Percentiles rank a stretch among this genome's conserved stretches.
These are phyloP conservation scores for Euphorbia schlechtendalii DNA, from an alignment of 441 rosid genomes.

Conservation along the genomic window DNA sequence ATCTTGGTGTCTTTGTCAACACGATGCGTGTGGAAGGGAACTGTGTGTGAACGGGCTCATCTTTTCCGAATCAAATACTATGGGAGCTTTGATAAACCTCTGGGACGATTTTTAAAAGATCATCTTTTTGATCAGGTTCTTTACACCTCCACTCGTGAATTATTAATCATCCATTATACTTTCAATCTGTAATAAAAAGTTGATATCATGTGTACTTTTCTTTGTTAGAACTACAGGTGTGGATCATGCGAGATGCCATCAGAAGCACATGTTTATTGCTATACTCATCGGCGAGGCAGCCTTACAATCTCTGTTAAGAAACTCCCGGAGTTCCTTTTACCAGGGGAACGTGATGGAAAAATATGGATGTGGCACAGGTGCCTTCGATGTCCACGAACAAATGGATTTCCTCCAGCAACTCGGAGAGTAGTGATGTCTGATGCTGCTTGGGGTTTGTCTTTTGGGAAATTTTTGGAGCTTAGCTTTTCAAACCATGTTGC, in stretches of 20 bases:
- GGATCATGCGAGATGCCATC: constrained; percentile 90
- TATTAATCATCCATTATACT: constrained; percentile 13
- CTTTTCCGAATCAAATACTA: constrained; percentile 95
- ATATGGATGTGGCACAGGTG: constrained; percentile 99
- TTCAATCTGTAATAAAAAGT: constrained; percentile 8
- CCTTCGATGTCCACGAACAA: constrained; percentile 69
- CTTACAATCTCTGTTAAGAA: constrained; percentile 96
- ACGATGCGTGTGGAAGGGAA: constrained; percentile 95
- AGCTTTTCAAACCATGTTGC: constrained; percentile 99
- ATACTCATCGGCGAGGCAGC: constrained; percentile 94
- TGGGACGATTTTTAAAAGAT: constrained; percentile 89
- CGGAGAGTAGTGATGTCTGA: constrained; percentile 92
- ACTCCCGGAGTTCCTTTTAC: constrained; percentile 60
- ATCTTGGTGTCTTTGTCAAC: constrained; percentile 96
- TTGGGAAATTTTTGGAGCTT: constrained; percentile 98
- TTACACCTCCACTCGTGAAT: neutral
- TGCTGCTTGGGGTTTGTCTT: constrained; percentile 99
- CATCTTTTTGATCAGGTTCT: constrained; percentile 84
- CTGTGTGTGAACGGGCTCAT: constrained; percentile 93
- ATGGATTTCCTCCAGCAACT: constrained; percentile 93
- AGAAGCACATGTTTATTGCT: constrained; percentile 97
- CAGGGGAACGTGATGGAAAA: constrained; percentile 91
- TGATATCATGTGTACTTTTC: constrained; percentile 19
- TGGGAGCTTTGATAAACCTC: constrained; percentile 90
- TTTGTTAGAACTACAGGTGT: constrained; percentile 57